Evolutionary conservation across 768 basidiomycete genomes (phyloP), one percentile per base, ranked within the genome.

Genomic region (Chiua virens): DNA sequence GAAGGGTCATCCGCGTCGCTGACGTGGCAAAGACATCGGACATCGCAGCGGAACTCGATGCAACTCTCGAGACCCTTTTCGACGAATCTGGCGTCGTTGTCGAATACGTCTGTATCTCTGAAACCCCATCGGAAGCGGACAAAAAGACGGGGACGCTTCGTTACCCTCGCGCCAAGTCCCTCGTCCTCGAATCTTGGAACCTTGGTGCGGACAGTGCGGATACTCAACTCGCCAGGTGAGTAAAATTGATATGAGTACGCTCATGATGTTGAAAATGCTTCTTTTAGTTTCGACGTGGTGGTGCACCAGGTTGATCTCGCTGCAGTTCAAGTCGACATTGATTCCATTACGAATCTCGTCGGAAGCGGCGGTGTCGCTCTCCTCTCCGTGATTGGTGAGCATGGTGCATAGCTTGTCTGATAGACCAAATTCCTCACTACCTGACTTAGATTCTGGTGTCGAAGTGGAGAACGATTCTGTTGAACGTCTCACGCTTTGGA

Each of bases 1-100:
- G 64, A 18, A 62, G 48, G 32, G 57, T 59, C 11, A 51, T 67
- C 32, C 59, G 66, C 13, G 59, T 56, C 36, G 54, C 67, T 11
- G 66, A 67, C 23, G 39, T 68, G 15, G 55, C 60, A 11, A 53
- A 52, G 25, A 62, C 56, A 0, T 51, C 54, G 13, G 56, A 58
- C 3, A 52, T 67, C 15, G 53, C 56, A 5, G n/a, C 30, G 1
- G 56, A 54, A 13, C 50, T 68, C 18, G 66, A 58, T 13, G 8
- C 25, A 1, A n/a, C 45, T 11, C 52, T 67, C 17, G 45, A 48
- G 18, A 49, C 48, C 5, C 61, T 65, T n/a, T 18, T 63, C 32
- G 37, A 37, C n/a, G 53, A 61, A 13, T 17, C 37, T 15, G 50
- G 55, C 1, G 23, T 68, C 4, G 44, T 61, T 7, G 46, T 58